These are phyloP conservation scores for Leccinum subspadiceum DNA, from an alignment of 1,284 basidiomycete species.

Conservation along the genomic window DNA sequence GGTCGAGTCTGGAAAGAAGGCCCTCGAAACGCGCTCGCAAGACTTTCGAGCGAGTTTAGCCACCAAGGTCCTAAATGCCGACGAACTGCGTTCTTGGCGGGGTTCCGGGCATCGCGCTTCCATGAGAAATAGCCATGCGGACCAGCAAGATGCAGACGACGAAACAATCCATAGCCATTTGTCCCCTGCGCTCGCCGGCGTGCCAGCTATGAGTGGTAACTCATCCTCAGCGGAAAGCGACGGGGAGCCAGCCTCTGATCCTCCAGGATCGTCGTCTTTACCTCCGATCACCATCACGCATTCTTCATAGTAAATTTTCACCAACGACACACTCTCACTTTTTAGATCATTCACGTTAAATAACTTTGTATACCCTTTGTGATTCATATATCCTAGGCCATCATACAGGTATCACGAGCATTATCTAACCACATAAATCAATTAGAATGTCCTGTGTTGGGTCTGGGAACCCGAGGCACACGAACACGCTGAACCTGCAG, in stretches of 20 bases:
- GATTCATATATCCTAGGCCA: conserved; percentile 12
- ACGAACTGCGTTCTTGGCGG: conserved; percentile 64
- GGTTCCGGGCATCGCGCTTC: conserved; percentile 32
- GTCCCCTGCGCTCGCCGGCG: conserved; percentile 36
- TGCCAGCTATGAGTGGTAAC: conserved; percentile 28
- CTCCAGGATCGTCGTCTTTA: conserved; percentile 20
- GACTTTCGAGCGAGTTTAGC: conserved; percentile 48
- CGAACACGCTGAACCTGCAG: not conserved
- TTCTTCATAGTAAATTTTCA: conserved; percentile 27
- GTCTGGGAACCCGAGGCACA: conserved; percentile 1
- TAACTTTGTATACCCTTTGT: conserved; percentile 24
- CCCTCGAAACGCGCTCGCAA: conserved; percentile 55
- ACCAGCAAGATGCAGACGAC: conserved; percentile 28
- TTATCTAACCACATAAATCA: conserved; percentile 15
- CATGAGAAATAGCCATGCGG: conserved; percentile 6
- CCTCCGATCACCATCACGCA: conserved; percentile 44
- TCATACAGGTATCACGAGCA: conserved; percentile 13
- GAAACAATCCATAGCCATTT: conserved; percentile 31
- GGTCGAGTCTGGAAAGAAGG: conserved; percentile 55
- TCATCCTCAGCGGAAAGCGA: conserved; percentile 35
- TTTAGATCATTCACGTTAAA: conserved; percentile 21
- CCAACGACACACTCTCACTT: conserved; percentile 10
- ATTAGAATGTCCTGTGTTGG: conserved; percentile 1
- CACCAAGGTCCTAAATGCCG: conserved; percentile 68
- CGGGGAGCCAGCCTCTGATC: conserved; percentile 24